Conservation (phyloP, 2,329 filamentous ascomycete genomes). For the Pseudogymnoascus sp. region DNA sequence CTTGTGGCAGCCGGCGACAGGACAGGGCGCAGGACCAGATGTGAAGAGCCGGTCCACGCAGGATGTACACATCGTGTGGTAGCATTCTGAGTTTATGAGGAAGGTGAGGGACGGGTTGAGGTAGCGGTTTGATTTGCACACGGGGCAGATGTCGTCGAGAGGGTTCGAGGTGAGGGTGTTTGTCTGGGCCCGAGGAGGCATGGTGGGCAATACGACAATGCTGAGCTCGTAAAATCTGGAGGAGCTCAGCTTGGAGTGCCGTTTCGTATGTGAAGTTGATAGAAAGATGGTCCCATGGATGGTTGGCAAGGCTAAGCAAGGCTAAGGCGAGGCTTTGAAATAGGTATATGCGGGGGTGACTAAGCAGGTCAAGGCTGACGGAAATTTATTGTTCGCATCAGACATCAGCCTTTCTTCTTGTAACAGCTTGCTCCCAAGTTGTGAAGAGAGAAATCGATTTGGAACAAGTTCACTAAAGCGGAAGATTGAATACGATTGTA, state of each 20-base stretch:
- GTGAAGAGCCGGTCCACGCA: slow-evolving; percentile 94
- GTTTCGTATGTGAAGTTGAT: neutral
- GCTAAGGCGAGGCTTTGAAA: slow-evolving; percentile 9
- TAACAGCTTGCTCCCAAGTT: slow-evolving; percentile 1
- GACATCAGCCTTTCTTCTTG: neutral
- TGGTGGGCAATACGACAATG: neutral
- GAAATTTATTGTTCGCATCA: slow-evolving; percentile 4
- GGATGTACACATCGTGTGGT: slow-evolving; percentile 96
- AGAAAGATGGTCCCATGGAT: neutral
- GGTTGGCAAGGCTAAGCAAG: slow-evolving; percentile 2
- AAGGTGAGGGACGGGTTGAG: slow-evolving; percentile 91
- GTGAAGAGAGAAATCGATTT: neutral
- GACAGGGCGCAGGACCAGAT: slow-evolving; percentile 83
- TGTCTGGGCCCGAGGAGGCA: neutral
- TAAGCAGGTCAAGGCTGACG: slow-evolving; percentile 9
- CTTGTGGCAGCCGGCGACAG: slow-evolving; percentile 77
- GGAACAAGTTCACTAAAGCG: neutral
- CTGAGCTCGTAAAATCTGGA: neutral
- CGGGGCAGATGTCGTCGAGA: slow-evolving; percentile 72
- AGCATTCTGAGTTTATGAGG: slow-evolving; percentile 96
- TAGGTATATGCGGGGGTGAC: slow-evolving; percentile 9
- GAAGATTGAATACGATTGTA: neutral
- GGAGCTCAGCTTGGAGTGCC: neutral
- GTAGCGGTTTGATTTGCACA: slow-evolving; percentile 95
- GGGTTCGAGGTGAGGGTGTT: slow-evolving; percentile 1